Evolutionary conservation across 352 stramenopile species (phyloP).

Genomic region (Phytophthora aleatoria): DNA sequence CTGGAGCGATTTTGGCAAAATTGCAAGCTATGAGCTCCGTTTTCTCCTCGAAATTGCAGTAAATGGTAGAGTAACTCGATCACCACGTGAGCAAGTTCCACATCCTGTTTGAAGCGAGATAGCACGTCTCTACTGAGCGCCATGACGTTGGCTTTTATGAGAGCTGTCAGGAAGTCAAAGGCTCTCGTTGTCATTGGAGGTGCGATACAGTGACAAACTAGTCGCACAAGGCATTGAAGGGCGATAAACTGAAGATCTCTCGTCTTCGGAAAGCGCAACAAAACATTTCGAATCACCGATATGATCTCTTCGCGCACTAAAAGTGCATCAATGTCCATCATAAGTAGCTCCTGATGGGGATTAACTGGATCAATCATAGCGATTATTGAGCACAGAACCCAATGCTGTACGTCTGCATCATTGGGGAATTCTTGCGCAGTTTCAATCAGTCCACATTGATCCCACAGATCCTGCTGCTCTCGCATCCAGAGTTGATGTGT

Average conservation of each 20-base stretch:
- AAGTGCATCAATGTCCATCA: conserved; percentile 11
- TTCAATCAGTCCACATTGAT: conserved; percentile 40
- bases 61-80: conserved; percentile 34
- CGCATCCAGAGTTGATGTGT: conserved; percentile 22
- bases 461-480: conserved; percentile 31
- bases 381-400: conserved; percentile 30
- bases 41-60: conserved; percentile 13
- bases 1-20: conserved; percentile 37
- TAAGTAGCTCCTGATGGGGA: not conserved
- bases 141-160: conserved; percentile 29
- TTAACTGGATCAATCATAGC: conserved; percentile 24
- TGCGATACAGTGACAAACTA: conserved; percentile 23
- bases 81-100: conserved; percentile 25
- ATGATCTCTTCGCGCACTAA: conserved; percentile 22
- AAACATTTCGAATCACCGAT: conserved; percentile 17
- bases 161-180: conserved; percentile 8
- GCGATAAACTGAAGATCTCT: conserved; percentile 26
- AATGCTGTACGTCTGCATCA: conserved; percentile 39
- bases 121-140: conserved; percentile 24
- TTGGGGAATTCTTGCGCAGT: conserved; percentile 36
- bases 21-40: conserved; percentile 17
- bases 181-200: not conserved
- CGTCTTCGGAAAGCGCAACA: conserved; percentile 24
- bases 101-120: conserved; percentile 21
- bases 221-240: conserved; percentile 18